Base-by-base conservation (phyloP, 225 moss, liverwort and hornwort genomes). In the Bryum argenteum region DNA sequence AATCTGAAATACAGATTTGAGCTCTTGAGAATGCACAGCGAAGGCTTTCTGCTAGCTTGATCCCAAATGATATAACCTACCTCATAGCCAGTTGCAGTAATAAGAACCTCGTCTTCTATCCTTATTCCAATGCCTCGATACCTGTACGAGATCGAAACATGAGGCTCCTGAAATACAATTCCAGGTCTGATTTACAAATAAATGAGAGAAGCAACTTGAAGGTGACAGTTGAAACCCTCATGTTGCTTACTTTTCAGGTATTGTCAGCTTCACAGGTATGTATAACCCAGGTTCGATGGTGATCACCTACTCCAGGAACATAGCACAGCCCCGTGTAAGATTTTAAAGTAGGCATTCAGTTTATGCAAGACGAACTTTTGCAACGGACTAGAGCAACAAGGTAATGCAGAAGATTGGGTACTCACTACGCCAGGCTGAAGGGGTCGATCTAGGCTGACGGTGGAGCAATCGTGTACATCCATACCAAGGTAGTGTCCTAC, bases 381-480 rank as follows among this genome's bases (percentile, higher is more conserved):
- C 20, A 61, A 68, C 2, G 58, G 67, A 52, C 6, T 33, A 71
- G 13, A 43, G 44, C 16, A 1, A 55, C 21, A 51, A 55, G 40
- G 22, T 10, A 39, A 43, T 0, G 13, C 60, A 56, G 5, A 38
- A 48, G 48, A 17, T 66, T 60, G 15, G 39, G 24, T 54, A 71
- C 84, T 80, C 82, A 98, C 98, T 83, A 94, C 98, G 75, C 98
- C 98, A 77, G 98, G 82, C 83, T 94, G 79, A 73, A 98, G 88
- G 37, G 92, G 88, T 60, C 75, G 82, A 76, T 98, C 92, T 54
- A 85, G 52, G 70, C 79, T 84, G 66, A 98, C 84, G 60, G 82
- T 88, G 11, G 84, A 87, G 81, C 92, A 94, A 74, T 98, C 98
- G 61, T 98, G 98, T 48, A 98, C 98, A 81, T 98, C 98, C 98